Evolutionary conservation across 495 filamentous ascomycete genomes (phyloP).

Genomic region (Podospora pseudocomata): DNA sequence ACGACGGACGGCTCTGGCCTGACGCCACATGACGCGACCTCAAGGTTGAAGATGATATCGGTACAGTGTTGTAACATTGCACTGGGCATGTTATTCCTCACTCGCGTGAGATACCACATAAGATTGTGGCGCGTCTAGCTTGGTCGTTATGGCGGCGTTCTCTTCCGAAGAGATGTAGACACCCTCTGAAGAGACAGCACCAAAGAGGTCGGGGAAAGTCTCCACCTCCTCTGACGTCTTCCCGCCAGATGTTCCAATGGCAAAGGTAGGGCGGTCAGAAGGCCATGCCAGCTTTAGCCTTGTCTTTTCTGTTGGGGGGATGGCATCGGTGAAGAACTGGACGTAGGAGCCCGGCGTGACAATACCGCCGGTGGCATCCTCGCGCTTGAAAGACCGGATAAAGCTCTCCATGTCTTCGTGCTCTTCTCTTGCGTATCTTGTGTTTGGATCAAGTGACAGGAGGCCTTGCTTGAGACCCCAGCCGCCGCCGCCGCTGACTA

Average conservation of each 20-base stretch:
- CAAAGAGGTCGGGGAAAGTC: slow-evolving; percentile 32
- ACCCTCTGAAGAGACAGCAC: slow-evolving; percentile 39
- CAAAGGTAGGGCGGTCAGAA: slow-evolving; percentile 11
- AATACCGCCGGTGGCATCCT: slow-evolving; percentile 28
- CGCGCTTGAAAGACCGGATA: slow-evolving; percentile 27
- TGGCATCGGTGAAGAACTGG: slow-evolving; percentile 46
- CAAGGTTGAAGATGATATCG: not conserved
- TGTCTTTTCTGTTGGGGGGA: not conserved
- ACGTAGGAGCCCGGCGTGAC: slow-evolving; percentile 44
- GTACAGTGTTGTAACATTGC: not conserved
- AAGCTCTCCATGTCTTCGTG: slow-evolving; percentile 33
- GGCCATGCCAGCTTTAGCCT: not conserved
- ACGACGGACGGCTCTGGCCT: not conserved
- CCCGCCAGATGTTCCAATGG: slow-evolving; percentile 8
- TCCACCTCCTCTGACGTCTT: not conserved
- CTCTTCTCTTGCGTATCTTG: slow-evolving; percentile 33
- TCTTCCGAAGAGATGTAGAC: slow-evolving; percentile 32
- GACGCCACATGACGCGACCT: not conserved
- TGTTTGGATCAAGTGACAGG: slow-evolving; percentile 74
- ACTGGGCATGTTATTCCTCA: not conserved
- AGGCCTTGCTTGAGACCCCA: slow-evolving; percentile 86
- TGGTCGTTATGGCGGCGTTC: slow-evolving; percentile 24
- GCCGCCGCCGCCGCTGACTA: slow-evolving; percentile 82
- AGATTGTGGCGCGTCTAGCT: slow-evolving; percentile 40
- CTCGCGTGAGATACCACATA: slow-evolving; percentile 15